A percentile compares a stretch with the other conserved stretches of the same genome.
phyloP scores from a whole-genome alignment of 441 rosid genomes.

The Jatropha multifida region DNA sequence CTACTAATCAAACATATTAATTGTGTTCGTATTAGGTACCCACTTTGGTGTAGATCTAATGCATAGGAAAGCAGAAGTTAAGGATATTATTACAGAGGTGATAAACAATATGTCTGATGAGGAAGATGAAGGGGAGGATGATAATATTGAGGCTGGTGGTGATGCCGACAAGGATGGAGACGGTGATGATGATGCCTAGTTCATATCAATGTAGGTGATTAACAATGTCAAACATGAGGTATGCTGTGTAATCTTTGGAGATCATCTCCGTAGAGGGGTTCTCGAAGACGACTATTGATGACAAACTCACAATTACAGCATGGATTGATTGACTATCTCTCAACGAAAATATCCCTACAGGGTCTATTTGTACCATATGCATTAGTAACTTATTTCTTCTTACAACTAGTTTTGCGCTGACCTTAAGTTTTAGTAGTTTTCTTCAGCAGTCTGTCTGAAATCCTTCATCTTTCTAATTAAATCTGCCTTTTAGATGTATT shows the following conservation, averaged over 20 bases:
- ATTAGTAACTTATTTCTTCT: constrained; percentile 25
- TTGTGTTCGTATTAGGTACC: constrained; percentile 43
- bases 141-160: constrained; percentile 40
- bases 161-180: constrained; percentile 37
- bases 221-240: constrained; percentile 19
- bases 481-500: constrained; percentile 32
- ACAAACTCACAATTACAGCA: constrained; percentile 20
- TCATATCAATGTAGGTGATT: constrained; percentile 12
- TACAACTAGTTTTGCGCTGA: constrained; percentile 28
- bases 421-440: constrained; percentile 22
- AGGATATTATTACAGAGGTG: constrained; percentile 84
- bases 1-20: constrained; percentile 10
- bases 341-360: constrained; percentile 20
- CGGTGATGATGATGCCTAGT: constrained; percentile 44
- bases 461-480: constrained; percentile 3
- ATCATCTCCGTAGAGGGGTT: constrained; percentile 18
- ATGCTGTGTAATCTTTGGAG: constrained; percentile 22
- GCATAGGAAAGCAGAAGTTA: constrained; percentile 89
- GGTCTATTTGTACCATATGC: constrained; percentile 47
- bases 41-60: constrained; percentile 71
- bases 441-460: background rate
- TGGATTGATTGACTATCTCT: constrained; percentile 24
- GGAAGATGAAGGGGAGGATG: constrained; percentile 71
- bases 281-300: constrained; percentile 20
- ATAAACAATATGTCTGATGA: constrained; percentile 92